Percentiles rank a stretch among this genome's conserved stretches.
Evolutionary conservation across 768 basidiomycete genomes (phyloP).

Genomic region (Leccinum ochraceum): DNA sequence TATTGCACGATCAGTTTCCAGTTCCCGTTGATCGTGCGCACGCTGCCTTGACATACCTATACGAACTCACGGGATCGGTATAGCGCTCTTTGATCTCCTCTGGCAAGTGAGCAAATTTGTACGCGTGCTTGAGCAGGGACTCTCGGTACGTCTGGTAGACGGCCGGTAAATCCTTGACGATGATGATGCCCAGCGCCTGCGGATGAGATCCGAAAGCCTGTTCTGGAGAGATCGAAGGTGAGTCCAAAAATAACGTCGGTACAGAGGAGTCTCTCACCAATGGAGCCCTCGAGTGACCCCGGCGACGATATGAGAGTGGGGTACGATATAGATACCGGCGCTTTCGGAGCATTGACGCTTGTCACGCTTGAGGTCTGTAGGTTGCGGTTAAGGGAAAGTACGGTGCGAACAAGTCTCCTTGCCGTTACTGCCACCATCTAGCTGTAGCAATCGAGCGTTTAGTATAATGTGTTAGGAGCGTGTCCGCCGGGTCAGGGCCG

Average conservation of each 20-base stretch:
- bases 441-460: neutral
- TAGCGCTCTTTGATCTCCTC: conserved; percentile 70
- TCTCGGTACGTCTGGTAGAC: conserved; percentile 65
- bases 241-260: neutral
- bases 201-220: conserved; percentile 83
- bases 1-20: conserved; percentile 24
- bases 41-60: conserved; percentile 55
- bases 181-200: conserved; percentile 74
- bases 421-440: conserved; percentile 11
- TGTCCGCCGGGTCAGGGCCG: neutral
- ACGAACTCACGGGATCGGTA: conserved; percentile 68
- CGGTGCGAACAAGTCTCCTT: conserved; percentile 13
- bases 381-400: conserved; percentile 6
- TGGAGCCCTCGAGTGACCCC: conserved; percentile 52
- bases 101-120: conserved; percentile 73
- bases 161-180: conserved; percentile 78
- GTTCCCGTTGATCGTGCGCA: neutral
- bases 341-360: conserved; percentile 13
- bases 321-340: conserved; percentile 60
- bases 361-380: conserved; percentile 19
- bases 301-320: conserved; percentile 54
- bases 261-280: conserved; percentile 46
- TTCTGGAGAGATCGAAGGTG: conserved; percentile 41
- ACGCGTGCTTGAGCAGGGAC: conserved; percentile 70
- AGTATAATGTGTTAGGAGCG: neutral